phyloP scores from a whole-genome alignment of 345 rosid genomes.

The Melaleuca quinquenervia region DNA sequence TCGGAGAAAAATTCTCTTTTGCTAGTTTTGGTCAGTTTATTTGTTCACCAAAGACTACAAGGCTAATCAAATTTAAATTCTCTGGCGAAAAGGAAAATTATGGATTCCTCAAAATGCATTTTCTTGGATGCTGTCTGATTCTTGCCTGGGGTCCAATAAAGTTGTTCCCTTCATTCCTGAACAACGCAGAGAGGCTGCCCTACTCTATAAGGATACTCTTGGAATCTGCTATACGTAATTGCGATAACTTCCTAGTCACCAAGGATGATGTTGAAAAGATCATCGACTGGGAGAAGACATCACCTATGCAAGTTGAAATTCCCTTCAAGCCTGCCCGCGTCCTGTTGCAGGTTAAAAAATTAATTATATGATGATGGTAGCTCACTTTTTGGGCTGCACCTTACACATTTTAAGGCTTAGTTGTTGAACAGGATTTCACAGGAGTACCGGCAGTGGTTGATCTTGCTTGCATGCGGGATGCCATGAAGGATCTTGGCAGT shows the following conservation, averaged over 20 bases:
- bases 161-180: background rate
- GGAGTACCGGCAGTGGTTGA: slow-evolving; percentile 87
- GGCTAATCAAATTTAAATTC: background rate
- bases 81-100: background rate
- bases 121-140: background rate
- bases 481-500: slow-evolving; percentile 61
- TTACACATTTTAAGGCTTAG: background rate
- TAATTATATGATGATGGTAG: background rate
- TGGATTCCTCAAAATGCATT: background rate
- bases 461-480: slow-evolving; percentile 89
- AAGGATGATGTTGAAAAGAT: slow-evolving; percentile 80
- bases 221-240: slow-evolving; percentile 81
- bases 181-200: slow-evolving; percentile 48
- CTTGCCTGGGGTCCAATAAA: background rate
- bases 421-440: slow-evolving; percentile 56
- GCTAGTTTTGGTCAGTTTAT: background rate
- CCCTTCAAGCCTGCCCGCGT: slow-evolving; percentile 91
- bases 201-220: slow-evolving; percentile 67
- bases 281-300: slow-evolving; percentile 72
- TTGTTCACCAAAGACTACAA: background rate
- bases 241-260: slow-evolving; percentile 75
- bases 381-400: background rate
- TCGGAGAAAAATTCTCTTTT: background rate
- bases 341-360: slow-evolving; percentile 48
- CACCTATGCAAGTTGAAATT: slow-evolving; percentile 62